Base-by-base conservation (phyloP, 331 rosid genomes). In the Rhamnella rubrinervis region DNA sequence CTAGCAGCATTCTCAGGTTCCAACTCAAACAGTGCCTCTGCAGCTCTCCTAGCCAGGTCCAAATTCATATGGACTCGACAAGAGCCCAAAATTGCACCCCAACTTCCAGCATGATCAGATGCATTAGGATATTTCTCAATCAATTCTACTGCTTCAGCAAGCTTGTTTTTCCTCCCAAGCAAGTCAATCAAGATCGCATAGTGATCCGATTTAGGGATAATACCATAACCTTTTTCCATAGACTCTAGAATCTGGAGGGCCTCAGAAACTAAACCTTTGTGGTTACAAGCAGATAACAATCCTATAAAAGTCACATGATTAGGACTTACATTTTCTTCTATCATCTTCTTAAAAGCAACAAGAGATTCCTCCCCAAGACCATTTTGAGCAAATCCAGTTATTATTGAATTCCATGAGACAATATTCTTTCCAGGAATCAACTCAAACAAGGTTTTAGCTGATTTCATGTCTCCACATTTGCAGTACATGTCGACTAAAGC, bases 71-170 rank as follows among this genome's bases (percentile, higher is more conserved):
- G 91, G 60, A 85, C 81, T 35, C 85, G 63, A 81, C 91, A 85
- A 66, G 86, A 80, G 28, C 87, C 85, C 75, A 88, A 69, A 11
- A 88, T 44, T 35, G 93, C 90, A 35, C 93, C 93, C 93, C 88
- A 88, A 47, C 81, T 74, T 15, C 81, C 87, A 4, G 77, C 55
- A 59, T 85, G 85, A 65, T 81, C 70, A 31, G 67, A 75, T 61
- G 74, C 78, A 65, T 41, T 38, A 19, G 83, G 78, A 31, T 76
- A 80, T 46, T 75, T 79, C 75, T 78, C 67, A 59, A 85, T 77
- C 59, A 81, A 77, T 70, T 81, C 78, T 77, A 81, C 16, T 8
- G 85, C 89, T 75, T 83, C 87, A 21, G 74, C 18, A 44, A 88
- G 80, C 60, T 79, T 81, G 67, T 83, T 88, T 77, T 85, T 75